Base-by-base conservation (phyloP, 192 early-diverging fungal species). In the Umbelopsis ramanniana region DNA sequence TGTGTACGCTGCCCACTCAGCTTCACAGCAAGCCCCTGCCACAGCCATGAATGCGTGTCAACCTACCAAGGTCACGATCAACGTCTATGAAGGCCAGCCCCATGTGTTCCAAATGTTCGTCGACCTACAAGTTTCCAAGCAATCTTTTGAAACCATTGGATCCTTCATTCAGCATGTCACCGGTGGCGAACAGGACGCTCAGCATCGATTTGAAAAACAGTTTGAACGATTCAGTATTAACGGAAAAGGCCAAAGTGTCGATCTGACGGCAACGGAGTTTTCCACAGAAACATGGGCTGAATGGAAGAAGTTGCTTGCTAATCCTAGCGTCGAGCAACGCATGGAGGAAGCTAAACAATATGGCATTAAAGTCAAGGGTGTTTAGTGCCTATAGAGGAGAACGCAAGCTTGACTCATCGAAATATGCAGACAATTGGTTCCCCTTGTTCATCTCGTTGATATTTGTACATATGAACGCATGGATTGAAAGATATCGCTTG, bases 11-110 rank as follows among this genome's bases (percentile, higher is more conserved):
- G 74, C 75, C n/a, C 68, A 74, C 55, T 78, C 81, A 67, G 81
- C 75, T 53, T 57, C 77, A 2, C 33, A 74, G 21, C 26, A 14
- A 37, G 67, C 23, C 43, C 63, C 66, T n/a, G 70, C 47, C 17
- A 43, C 37, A 17, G 5, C 50, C 35, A 22, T 14, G 6, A 6
- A n/a, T 33, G 10, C 19, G 0, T 3, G 33, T 19, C 35, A 53
- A 8, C 66, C 71, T 10, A 82, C 77, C 17, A 46, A 72, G 2
- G 67, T 84, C n/a, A 80, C 72, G 11, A 33, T 87, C 22, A 79
- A 80, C 23, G 12, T 85, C 40, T 87, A 82, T 52, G 77, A 81
- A 33, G 86, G 85, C 54, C 81, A 83, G 72, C 84, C 84, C 22
- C 86, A 87, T 54, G 84, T 85, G 8, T 87, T 85, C 43, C 79